phyloP scores from a whole-genome alignment of 345 rosid genomes.

The sweet orange (Citrus sinensis) region DVS_A1.0 CM039165.1:1941001-1941500 shows the following conservation, averaged over 20 bases:
- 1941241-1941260: background rate
- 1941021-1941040: too few relatives aligned
- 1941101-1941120: too few relatives aligned
- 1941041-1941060: too few relatives aligned
- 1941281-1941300: constrained; percentile 47
- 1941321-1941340: constrained; percentile 33
- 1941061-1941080: too few relatives aligned
- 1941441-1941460: constrained; percentile 48
- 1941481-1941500: constrained; percentile 53
- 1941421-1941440: constrained; percentile 41
- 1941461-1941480: constrained; percentile 56
- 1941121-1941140: too few relatives aligned
- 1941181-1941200: too few relatives aligned
- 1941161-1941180: too few relatives aligned
- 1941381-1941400: constrained; percentile 58
- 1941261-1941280: constrained; percentile 23
- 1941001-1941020: too few relatives aligned
- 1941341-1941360: constrained; percentile 57
- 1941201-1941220: background rate
- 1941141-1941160: too few relatives aligned
- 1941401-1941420: constrained; percentile 43
- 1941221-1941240: constrained; percentile 33
- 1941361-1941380: constrained; percentile 60
- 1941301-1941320: constrained; percentile 48
- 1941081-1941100: too few relatives aligned